Percentiles rank a stretch among this genome's conserved stretches.
These are phyloP conservation scores for Metarhizium anisopliae DNA, from an alignment of 2,329 filamentous ascomycete genomes.

Conservation along the genomic window DNA sequence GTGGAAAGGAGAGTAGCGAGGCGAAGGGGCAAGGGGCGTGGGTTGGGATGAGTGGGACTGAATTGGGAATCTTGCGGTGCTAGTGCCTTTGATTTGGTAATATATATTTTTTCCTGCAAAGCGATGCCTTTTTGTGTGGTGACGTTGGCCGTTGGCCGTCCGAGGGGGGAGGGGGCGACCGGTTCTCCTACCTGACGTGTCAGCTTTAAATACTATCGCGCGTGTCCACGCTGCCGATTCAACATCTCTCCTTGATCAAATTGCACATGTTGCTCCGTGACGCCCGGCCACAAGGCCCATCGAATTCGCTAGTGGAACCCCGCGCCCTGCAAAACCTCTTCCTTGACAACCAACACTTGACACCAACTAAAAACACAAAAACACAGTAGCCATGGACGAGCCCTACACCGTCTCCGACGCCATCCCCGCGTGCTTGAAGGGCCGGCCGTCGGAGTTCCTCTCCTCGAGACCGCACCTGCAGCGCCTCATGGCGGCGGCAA, in stretches of 20 bases:
- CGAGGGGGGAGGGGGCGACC: background rate
- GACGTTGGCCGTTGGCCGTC: background rate
- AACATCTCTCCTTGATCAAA: too few species aligned
- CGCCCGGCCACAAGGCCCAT: too few species aligned
- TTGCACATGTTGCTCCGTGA: too few species aligned
- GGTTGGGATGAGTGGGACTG: background rate
- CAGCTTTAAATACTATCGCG: too few species aligned
- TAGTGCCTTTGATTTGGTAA: background rate
- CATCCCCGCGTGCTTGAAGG: constrained; percentile 5
- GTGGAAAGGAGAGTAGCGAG: background rate
- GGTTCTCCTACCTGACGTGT: too few species aligned
- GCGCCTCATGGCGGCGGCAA: constrained; percentile 11
- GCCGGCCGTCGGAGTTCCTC: constrained; percentile 7
- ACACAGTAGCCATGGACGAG: background rate
- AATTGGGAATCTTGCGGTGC: background rate
- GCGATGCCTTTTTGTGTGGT: background rate
- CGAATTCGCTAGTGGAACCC: too few species aligned
- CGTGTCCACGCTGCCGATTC: too few species aligned
- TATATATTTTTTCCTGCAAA: background rate
- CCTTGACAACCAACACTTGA: too few species aligned
- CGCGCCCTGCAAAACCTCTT: too few species aligned
- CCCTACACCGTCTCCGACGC: background rate
- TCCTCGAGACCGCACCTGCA: constrained; percentile 9
- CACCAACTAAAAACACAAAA: background rate
- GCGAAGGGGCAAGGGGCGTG: background rate